These are phyloP conservation scores for Phytophthora sp. DNA, from an alignment of 352 stramenopile genomes.

Conservation along the genomic window DNA sequence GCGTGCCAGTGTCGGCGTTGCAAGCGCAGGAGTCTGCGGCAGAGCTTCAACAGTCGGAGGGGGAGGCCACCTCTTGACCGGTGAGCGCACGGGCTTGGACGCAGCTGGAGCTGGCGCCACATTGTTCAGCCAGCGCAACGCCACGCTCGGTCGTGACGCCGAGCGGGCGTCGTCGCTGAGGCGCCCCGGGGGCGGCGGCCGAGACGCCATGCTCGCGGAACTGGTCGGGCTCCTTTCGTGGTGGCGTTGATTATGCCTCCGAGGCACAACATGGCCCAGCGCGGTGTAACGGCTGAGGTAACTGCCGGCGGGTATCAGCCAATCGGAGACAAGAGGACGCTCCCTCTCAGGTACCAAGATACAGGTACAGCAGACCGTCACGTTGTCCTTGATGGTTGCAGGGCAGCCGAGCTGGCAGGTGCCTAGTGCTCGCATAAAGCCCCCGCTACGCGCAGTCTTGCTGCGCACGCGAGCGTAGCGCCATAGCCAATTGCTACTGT, in stretches of 20 bases:
- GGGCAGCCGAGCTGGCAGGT: not conserved
- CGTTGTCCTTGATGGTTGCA: not conserved
- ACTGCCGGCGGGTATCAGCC: conserved; percentile 8
- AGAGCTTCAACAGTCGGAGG: not conserved
- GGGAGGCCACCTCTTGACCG: conserved; percentile 15
- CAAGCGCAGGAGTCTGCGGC: not conserved
- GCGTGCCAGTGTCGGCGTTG: not conserved
- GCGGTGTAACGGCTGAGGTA: conserved; percentile 17
- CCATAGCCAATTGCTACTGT: not conserved
- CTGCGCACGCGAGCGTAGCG: not conserved
- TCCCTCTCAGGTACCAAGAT: conserved; percentile 8
- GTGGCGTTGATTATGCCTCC: conserved; percentile 13
- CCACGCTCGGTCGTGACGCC: conserved; percentile 25
- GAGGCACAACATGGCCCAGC: conserved; percentile 1
- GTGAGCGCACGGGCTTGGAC: conserved; percentile 2
- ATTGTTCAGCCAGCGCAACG: conserved; percentile 29
- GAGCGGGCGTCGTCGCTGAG: conserved; percentile 22
- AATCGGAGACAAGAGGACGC: conserved; percentile 4
- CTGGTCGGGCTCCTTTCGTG: not conserved
- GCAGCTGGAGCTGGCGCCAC: not conserved
- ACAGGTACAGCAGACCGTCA: not conserved
- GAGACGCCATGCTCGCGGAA: conserved; percentile 41
- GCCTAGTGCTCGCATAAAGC: too few species aligned
- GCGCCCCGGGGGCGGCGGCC: conserved; percentile 37
- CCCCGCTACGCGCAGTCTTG: too few species aligned